A percentile compares a stretch with the other conserved stretches of the same genome.
phyloP scores from a whole-genome alignment of 192 early-diverging fungal species.

The Gaertneriomyces semiglobifer region DNA sequence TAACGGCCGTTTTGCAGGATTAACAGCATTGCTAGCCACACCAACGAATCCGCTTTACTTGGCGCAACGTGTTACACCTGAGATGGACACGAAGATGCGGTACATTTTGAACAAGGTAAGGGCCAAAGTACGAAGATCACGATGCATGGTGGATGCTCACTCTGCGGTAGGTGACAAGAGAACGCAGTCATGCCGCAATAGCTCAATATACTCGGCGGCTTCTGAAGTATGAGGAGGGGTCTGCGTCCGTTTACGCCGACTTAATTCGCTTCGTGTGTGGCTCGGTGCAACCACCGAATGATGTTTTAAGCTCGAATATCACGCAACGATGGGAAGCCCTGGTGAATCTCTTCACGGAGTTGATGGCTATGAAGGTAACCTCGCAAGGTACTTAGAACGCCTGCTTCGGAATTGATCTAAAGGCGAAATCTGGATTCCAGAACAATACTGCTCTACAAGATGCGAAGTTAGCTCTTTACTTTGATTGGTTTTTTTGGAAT shows the following conservation, averaged over 20 bases:
- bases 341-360: background rate
- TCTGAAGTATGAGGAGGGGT: too few species aligned
- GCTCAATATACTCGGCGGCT: too few species aligned
- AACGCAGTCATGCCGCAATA: too few species aligned
- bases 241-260: constrained; percentile 11
- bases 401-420: background rate
- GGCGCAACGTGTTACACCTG: constrained; percentile 15
- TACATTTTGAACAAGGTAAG: constrained; percentile 22
- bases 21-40: constrained; percentile 12
- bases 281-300: constrained; percentile 17
- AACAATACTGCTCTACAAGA: constrained; percentile 6
- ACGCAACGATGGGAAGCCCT: constrained; percentile 20
- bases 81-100: constrained; percentile 25
- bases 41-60: constrained; percentile 8
- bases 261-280: constrained; percentile 21
- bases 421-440: background rate
- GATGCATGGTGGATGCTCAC: background rate
- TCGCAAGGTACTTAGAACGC: background rate
- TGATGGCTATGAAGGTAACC: background rate
- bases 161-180: too few species aligned
- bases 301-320: constrained; percentile 17
- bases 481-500: constrained; percentile 25
- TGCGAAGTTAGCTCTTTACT: constrained; percentile 18
- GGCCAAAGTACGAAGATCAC: background rate
- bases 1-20: background rate